Evolutionary conservation across 176 grass and related monocot species (phyloP).

Genomic region (Oropetium thomaeum): DNA sequence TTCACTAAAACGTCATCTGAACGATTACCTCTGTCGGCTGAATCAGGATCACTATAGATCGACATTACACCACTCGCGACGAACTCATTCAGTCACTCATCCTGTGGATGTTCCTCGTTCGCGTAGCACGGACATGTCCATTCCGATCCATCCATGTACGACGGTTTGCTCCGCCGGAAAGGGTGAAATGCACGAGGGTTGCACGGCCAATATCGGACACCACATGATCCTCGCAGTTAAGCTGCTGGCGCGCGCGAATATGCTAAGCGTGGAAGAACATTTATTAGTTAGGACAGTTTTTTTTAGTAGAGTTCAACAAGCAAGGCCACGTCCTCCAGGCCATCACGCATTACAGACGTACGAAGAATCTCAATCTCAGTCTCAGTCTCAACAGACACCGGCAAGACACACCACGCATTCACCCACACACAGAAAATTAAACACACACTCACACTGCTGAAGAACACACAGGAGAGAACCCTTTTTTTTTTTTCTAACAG

Average conservation of each 20-base stretch:
- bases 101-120: background rate
- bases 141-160: too few species aligned
- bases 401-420: too few species aligned
- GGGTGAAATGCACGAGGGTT: slow-evolving; percentile 6
- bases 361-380: too few species aligned
- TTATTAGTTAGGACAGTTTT: background rate
- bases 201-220: background rate
- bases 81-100: too few species aligned
- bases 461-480: too few species aligned
- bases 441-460: too few species aligned
- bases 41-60: background rate
- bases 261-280: background rate
- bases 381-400: background rate
- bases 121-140: background rate
- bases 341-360: too few species aligned
- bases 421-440: too few species aligned
- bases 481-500: too few species aligned
- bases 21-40: background rate
- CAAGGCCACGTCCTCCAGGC: too few species aligned
- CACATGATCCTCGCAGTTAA: slow-evolving; percentile 7
- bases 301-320: too few species aligned
- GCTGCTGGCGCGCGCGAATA: background rate
- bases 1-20: background rate
- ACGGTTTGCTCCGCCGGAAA: background rate
- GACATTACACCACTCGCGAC: too few species aligned